Percentiles rank a stretch among this genome's conserved stretches.
Conservation (phyloP, 2,329 filamentous ascomycete species). For the Claviceps monticola region DNA sequence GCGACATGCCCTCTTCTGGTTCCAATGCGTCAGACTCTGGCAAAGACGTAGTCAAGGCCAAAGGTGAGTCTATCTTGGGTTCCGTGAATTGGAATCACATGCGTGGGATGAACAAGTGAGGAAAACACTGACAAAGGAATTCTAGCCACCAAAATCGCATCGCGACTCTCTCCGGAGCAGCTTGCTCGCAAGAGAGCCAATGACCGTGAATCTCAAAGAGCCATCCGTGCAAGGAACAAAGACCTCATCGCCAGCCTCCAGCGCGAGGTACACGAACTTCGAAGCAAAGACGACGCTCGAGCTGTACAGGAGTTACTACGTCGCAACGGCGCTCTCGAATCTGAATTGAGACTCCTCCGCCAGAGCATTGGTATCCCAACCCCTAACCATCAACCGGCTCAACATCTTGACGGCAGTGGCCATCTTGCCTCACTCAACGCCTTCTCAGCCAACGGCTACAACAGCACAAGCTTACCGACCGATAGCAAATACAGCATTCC, state of each 20-base stretch:
- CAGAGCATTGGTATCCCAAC: not conserved
- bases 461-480: not conserved
- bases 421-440: not conserved
- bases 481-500: not conserved
- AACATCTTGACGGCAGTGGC: not conserved
- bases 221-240: constrained; percentile 2
- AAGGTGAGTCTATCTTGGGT: not conserved
- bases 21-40: not conserved
- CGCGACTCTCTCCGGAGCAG: not conserved
- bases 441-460: not conserved
- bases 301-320: not conserved
- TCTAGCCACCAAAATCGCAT: not conserved
- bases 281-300: not conserved
- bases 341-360: not conserved
- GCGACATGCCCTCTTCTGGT: not conserved
- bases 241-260: not conserved
- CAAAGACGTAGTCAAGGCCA: not conserved
- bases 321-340: not conserved
- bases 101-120: not conserved
- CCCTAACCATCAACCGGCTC: not conserved
- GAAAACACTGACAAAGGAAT: not conserved
- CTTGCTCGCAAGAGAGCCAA: constrained; percentile 4
- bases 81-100: too few relatives aligned
- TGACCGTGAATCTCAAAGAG: constrained; percentile 2
- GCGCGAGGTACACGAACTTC: constrained; percentile 1